These are phyloP conservation scores for Ajuga reptans DNA, from an alignment of 305 asterid genomes.

Conservation along the genomic window DNA sequence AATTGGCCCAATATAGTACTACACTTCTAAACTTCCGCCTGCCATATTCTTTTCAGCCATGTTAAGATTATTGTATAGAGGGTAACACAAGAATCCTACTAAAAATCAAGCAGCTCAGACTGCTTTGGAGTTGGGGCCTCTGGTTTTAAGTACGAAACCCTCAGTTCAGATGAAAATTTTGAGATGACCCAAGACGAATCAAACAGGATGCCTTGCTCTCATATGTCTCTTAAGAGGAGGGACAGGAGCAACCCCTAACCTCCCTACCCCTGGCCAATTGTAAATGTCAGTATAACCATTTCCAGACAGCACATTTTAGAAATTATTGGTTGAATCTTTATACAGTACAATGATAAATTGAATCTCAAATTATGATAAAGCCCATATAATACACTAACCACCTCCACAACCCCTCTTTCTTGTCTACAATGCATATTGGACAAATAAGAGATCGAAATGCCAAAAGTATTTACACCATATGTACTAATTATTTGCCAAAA, in stretches of 20 bases:
- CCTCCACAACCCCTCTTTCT: not conserved
- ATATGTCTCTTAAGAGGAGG: not conserved
- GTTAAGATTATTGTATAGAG: not conserved
- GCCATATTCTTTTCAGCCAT: not conserved
- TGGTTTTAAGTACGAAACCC: not conserved
- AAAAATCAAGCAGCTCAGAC: not conserved
- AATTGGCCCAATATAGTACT: not conserved
- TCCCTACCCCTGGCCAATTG: not conserved
- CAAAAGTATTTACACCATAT: not conserved
- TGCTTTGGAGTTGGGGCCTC: not conserved
- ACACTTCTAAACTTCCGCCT: not conserved
- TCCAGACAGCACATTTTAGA: not conserved
- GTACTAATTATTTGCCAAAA: not conserved
- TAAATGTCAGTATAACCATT: not conserved
- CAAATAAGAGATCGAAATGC: slow-evolving; percentile 1
- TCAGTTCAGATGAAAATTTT: not conserved
- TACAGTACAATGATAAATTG: not conserved
- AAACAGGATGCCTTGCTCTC: not conserved
- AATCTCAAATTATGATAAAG: not conserved
- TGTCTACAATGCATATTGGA: not conserved
- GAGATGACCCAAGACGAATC: not conserved
- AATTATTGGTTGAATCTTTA: not conserved
- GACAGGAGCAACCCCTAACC: not conserved
- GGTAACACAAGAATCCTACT: not conserved
- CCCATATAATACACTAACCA: not conserved